A percentile compares a stretch with the other conserved stretches of the same genome.
These are phyloP conservation scores for Tricholoma sp. DNA, from an alignment of 768 basidiomycete genomes.

Conservation along the genomic window DNA sequence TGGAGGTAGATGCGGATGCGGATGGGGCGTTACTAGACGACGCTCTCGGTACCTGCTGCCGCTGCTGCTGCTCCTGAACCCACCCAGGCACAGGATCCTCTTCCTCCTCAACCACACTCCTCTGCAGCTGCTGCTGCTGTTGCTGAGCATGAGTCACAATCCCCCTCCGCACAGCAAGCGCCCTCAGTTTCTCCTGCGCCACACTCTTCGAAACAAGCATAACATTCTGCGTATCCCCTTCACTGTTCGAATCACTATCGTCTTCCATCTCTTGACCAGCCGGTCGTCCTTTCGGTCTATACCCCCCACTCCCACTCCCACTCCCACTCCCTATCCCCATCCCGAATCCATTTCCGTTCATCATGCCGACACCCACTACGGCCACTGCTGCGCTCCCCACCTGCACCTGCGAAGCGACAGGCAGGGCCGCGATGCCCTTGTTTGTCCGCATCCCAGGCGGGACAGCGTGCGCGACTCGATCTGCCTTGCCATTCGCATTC, in stretches of 20 bases:
- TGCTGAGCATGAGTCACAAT: constrained; percentile 21
- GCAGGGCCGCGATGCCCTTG: constrained; percentile 56
- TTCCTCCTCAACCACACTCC: constrained; percentile 7
- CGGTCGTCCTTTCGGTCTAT: constrained; percentile 63
- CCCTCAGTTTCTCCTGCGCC: constrained; percentile 62
- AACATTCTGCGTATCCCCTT: constrained; percentile 32
- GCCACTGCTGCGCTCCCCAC: constrained; percentile 23
- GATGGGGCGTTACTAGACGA: no score
- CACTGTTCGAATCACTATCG: constrained; percentile 51
- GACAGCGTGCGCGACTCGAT: not conserved
- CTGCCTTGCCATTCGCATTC: no score
- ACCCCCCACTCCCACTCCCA: constrained; percentile 28
- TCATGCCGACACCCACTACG: not conserved
- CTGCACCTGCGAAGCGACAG: constrained; percentile 40
- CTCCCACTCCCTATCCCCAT: no score
- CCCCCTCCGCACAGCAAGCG: constrained; percentile 45
- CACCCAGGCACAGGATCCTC: constrained; percentile 19
- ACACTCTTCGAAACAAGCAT: constrained; percentile 61
- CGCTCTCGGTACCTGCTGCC: no score
- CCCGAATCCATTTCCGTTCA: no score
- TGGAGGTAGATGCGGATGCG: not conserved
- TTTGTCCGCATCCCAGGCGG: constrained; percentile 37
- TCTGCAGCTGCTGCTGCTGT: no score
- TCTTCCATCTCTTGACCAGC: constrained; percentile 64
- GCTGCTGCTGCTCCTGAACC: constrained; percentile 10